phyloP scores from a whole-genome alignment of 2,329 filamentous ascomycete species.

The Epichloe uncinata region DNA sequence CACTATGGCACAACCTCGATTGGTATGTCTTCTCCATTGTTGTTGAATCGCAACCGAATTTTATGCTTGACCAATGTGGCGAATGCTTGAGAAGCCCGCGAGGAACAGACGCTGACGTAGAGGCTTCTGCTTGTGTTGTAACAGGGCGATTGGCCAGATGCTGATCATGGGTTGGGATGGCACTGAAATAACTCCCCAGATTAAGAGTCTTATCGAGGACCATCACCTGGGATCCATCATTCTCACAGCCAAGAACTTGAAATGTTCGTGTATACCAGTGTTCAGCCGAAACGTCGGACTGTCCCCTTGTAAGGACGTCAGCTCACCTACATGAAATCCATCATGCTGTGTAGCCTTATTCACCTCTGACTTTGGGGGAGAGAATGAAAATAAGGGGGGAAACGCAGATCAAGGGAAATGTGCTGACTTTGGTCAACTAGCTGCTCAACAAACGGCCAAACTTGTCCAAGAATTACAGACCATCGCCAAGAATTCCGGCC shows the following conservation, averaged over 20 bases:
- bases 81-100: background rate
- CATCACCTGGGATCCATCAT: conserved; percentile 82
- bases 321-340: background rate
- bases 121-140: background rate
- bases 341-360: background rate
- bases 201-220: conserved; percentile 65
- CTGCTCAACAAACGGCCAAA: conserved; percentile 77
- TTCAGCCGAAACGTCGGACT: no score
- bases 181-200: conserved; percentile 70
- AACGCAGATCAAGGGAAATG: background rate
- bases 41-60: background rate
- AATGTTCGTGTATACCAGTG: conserved; percentile 42
- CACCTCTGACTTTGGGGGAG: background rate
- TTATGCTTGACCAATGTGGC: background rate
- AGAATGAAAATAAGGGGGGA: background rate
- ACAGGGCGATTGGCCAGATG: conserved; percentile 60
- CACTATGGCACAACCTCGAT: conserved; percentile 63
- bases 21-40: conserved; percentile 39
- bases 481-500: conserved; percentile 80
- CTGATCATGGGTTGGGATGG: conserved; percentile 81
- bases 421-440: conserved; percentile 34
- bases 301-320: background rate
- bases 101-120: conserved; percentile 1
- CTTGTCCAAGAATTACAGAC: conserved; percentile 86
- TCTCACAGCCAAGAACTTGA: conserved; percentile 72